Evolutionary conservation across 371 early-diverging fungal genomes (phyloP).

Genomic region (Mortierella sp.): DNA sequence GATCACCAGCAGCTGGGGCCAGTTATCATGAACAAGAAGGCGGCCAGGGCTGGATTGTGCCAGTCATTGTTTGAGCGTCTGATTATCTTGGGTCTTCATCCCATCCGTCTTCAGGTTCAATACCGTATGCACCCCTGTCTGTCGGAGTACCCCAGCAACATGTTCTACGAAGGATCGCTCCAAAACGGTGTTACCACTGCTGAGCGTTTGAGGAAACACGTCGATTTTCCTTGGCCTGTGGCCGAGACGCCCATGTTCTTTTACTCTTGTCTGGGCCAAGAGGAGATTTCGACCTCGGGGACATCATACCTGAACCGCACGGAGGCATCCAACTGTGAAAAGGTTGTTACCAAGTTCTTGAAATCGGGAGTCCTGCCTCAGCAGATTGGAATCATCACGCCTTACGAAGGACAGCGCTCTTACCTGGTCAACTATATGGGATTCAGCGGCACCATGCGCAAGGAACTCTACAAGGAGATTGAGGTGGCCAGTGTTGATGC

Average conservation of each 20-base stretch:
- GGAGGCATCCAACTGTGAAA: constrained; percentile 92
- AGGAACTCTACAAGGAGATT: constrained; percentile 95
- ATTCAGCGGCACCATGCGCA: constrained; percentile 88
- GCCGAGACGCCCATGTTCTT: constrained; percentile 97
- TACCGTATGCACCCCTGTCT: constrained; percentile 99
- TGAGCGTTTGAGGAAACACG: constrained; percentile 88
- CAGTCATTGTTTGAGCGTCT: constrained; percentile 98
- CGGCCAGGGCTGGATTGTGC: constrained; percentile 93
- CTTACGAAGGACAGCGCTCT: constrained; percentile 99
- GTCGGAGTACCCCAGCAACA: constrained; percentile 98
- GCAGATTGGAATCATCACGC: constrained; percentile 99
- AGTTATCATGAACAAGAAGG: constrained; percentile 97
- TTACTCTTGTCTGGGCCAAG: constrained; percentile 92
- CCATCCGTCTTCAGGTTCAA: constrained; percentile 96
- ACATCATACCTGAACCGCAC: constrained; percentile 97
- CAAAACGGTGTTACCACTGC: constrained; percentile 95
- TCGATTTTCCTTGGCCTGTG: constrained; percentile 97
- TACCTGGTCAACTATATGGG: constrained; percentile 96
- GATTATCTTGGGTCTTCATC: constrained; percentile 91
- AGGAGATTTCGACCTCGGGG: constrained; percentile 96
- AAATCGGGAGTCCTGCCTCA: constrained; percentile 89
- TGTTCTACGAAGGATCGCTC: constrained; percentile 98
- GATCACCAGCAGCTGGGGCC: constrained; percentile 99
- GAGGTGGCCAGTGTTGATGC: constrained; percentile 99
- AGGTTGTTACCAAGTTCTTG: constrained; percentile 94